Evolutionary conservation across 306 rosid genomes (phyloP).

Genomic region (Sesbania bispinosa): DNA sequence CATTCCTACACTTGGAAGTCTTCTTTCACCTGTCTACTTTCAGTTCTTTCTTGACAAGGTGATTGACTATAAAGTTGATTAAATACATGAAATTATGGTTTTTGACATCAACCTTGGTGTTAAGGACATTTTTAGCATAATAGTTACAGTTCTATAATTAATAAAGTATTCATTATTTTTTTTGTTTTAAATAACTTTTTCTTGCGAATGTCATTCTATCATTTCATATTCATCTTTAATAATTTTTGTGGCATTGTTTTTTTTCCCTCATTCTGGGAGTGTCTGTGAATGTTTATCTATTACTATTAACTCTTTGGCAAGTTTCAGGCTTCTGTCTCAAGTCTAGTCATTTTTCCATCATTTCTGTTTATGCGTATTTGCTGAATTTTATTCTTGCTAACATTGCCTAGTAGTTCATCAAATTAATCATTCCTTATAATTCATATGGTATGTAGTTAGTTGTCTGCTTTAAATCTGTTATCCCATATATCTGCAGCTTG

Average conservation of each 20-base stretch:
- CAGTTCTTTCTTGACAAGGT: conserved; percentile 99
- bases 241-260: not conserved
- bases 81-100: not conserved
- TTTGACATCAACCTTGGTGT: conserved; percentile 17
- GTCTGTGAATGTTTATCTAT: no score
- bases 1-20: conserved; percentile 91
- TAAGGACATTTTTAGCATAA: not conserved
- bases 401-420: not conserved
- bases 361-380: not conserved
- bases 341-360: not conserved
- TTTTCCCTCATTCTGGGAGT: not conserved
- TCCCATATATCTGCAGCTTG: conserved; percentile 61
- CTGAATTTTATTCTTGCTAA: conserved; percentile 3
- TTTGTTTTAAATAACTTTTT: not conserved
- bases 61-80: conserved; percentile 21
- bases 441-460: conserved; percentile 15
- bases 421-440: conserved; percentile 3
- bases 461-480: conserved; percentile 15
- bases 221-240: conserved; percentile 13
- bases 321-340: not conserved
- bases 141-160: no score
- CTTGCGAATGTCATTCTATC: not conserved
- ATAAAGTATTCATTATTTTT: not conserved
- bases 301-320: not conserved
- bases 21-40: conserved; percentile 90